Conservation (phyloP, 164 flowering plant genomes). For the Liriodendron chinense region DNA sequence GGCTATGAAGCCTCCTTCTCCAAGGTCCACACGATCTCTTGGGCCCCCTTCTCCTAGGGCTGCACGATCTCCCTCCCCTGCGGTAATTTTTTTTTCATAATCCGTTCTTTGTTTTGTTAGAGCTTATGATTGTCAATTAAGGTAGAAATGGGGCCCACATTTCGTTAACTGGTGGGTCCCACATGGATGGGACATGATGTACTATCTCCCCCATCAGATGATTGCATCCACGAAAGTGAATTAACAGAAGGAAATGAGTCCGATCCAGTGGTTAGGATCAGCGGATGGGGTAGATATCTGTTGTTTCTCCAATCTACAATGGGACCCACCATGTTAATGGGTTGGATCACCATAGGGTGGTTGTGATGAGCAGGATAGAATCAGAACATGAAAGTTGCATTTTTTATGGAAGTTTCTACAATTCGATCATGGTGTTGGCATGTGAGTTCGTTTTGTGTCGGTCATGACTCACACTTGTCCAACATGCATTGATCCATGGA, state of each 20-base stretch:
- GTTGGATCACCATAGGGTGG: neutral
- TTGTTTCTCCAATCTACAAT: neutral
- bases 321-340: neutral
- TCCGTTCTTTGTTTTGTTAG: neutral
- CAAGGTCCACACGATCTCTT: neutral
- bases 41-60: slow-evolving; percentile 54
- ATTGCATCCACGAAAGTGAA: neutral
- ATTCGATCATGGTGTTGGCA: too few species aligned
- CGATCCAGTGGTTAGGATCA: neutral
- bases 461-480: too few species aligned
- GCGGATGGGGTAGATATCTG: neutral
- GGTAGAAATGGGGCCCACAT: neutral
- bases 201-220: too few species aligned
- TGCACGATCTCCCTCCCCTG: slow-evolving; percentile 86
- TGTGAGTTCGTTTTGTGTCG: too few species aligned
- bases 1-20: slow-evolving; percentile 27
- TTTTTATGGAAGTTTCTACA: too few species aligned
- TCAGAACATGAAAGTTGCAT: too few species aligned
- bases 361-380: too few species aligned
- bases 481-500: too few species aligned
- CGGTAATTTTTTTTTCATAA: slow-evolving; percentile 38
- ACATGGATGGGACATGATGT: neutral
- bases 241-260: neutral
- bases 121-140: neutral
- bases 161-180: neutral